Evolutionary conservation across 192 early-diverging fungal species (phyloP).

Genomic region (Entomortierella chlamydospora): DNA sequence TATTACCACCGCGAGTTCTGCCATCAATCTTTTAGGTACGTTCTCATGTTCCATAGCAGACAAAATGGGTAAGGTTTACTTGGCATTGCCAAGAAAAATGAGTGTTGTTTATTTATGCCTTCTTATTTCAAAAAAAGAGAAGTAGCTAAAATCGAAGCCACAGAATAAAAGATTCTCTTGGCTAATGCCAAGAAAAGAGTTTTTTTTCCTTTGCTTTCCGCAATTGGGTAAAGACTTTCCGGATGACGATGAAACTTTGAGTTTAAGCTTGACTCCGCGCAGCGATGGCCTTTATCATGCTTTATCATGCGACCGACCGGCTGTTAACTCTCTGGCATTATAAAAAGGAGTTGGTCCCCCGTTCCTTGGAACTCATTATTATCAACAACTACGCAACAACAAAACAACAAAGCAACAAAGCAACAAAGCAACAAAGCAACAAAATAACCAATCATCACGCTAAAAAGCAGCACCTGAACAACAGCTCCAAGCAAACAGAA

Average conservation of each 20-base stretch:
- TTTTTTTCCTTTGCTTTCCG: background rate
- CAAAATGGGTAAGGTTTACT: background rate
- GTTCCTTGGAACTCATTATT: too few species aligned
- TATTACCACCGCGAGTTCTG: too few species aligned
- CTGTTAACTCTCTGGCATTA: too few species aligned
- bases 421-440: background rate
- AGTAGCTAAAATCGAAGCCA: background rate
- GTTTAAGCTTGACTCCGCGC: background rate
- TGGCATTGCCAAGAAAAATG: constrained; percentile 16
- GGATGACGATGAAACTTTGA: background rate
- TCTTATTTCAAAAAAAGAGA: too few species aligned
- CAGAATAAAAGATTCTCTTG: background rate
- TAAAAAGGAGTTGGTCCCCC: too few species aligned
- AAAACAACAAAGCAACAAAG: background rate
- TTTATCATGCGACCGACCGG: too few species aligned
- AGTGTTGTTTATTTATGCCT: background rate
- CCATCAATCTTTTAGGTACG: too few species aligned
- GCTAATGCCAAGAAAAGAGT: constrained; percentile 11
- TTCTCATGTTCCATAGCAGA: background rate
- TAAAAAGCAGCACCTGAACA: too few species aligned
- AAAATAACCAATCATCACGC: too few species aligned
- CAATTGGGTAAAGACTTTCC: background rate
- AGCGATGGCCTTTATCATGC: too few species aligned
- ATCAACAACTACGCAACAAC: background rate
- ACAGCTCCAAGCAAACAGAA: too few species aligned